A percentile compares a stretch with the other conserved stretches of the same genome.
Conservation (phyloP, 129 eudicot genomes). For the Apium graveolens region DNA sequence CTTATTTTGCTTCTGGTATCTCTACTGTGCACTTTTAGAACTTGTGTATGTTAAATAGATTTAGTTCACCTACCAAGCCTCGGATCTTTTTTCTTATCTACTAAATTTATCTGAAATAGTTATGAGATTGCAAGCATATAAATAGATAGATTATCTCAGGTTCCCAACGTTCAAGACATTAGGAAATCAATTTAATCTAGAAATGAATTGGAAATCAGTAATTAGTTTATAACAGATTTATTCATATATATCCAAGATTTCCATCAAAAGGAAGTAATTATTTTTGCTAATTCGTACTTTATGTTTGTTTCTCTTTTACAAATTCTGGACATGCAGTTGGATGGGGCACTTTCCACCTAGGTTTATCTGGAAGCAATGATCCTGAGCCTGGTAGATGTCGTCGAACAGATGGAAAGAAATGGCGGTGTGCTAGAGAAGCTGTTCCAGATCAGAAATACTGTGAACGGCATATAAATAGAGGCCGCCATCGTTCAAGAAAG, state of each 20-base stretch:
- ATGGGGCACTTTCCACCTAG: conserved; percentile 94
- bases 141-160: neutral
- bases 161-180: neutral
- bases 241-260: neutral
- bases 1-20: neutral
- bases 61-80: neutral
- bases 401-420: conserved; percentile 97
- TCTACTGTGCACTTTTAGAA: neutral
- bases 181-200: neutral
- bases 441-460: conserved; percentile 93
- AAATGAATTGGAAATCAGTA: neutral
- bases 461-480: conserved; percentile 91
- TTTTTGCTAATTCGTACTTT: neutral
- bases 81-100: neutral
- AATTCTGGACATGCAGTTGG: conserved; percentile 39
- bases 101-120: neutral
- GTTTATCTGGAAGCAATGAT: conserved; percentile 70
- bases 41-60: neutral
- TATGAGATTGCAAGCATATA: neutral
- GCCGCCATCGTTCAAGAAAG: conserved; percentile 99
- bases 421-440: conserved; percentile 98
- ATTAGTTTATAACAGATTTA: neutral
- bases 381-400: conserved; percentile 97
- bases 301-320: neutral
- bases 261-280: neutral